Percentiles rank a stretch among this genome's conserved stretches.
These are phyloP conservation scores for Heterobasidion irregulare DNA, from an alignment of 1,284 basidiomycete genomes.

Conservation along the genomic window DNA sequence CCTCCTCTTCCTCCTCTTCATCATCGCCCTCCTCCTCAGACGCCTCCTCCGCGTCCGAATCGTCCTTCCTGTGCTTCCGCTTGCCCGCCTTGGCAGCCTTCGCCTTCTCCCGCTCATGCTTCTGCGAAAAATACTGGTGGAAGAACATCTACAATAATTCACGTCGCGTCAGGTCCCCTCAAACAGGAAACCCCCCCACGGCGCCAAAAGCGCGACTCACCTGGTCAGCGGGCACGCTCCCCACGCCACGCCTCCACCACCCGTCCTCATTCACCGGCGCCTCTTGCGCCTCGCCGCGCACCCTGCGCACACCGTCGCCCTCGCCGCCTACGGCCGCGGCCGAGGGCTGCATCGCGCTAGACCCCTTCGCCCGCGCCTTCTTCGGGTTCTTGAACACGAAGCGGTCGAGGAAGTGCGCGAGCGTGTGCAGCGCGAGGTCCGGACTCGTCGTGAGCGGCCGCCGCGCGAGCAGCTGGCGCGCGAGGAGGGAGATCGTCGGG, in stretches of 20 bases:
- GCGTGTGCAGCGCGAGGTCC: conserved; percentile 89
- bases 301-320: conserved; percentile 60
- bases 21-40: conserved; percentile 19
- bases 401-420: conserved; percentile 54
- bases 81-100: conserved; percentile 38
- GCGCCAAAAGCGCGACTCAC: conserved; percentile 27
- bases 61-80: conserved; percentile 28
- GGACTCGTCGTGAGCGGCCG: conserved; percentile 73
- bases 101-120: conserved; percentile 42
- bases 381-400: conserved; percentile 97
- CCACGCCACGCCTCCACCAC: conserved; percentile 70
- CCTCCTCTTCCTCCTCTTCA: conserved; percentile 18
- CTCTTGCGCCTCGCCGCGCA: conserved; percentile 55
- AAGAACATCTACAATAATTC: conserved; percentile 48
- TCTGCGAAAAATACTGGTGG: conserved; percentile 58
- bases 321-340: conserved; percentile 33
- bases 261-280: conserved; percentile 67
- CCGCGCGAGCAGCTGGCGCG: conserved; percentile 70
- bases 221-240: conserved; percentile 86
- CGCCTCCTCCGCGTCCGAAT: conserved; percentile 16
- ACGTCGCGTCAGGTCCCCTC: background rate
- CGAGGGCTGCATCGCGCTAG: conserved; percentile 94
- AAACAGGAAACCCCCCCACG: background rate
- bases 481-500: conserved; percentile 84
- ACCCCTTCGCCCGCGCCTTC: conserved; percentile 68